Conservation (phyloP, 805 yeast genomes). For the Ogataea populi-albae region DNA sequence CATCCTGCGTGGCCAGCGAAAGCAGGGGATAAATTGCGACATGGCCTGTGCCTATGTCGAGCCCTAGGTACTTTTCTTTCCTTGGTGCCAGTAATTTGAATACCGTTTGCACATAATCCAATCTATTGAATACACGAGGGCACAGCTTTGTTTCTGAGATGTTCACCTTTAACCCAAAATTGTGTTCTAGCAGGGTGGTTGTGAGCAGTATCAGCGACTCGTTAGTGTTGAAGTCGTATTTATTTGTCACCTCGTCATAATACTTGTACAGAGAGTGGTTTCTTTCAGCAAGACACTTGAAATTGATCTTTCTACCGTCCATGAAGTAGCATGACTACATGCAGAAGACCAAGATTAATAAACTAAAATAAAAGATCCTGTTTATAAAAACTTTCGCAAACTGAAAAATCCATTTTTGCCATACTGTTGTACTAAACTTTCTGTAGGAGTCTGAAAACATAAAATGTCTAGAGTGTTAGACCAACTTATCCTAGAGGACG, state of each 20-base stretch:
- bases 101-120: slow-evolving; percentile 28
- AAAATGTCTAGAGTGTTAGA: slow-evolving; percentile 53
- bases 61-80: slow-evolving; percentile 18
- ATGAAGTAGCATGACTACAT: slow-evolving; percentile 1
- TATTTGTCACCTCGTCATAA: slow-evolving; percentile 5
- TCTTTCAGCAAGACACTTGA: slow-evolving; percentile 10
- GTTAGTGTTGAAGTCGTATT: slow-evolving; percentile 24
- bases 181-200: slow-evolving; percentile 13
- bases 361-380: slow-evolving; percentile 4
- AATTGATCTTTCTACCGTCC: too few species aligned
- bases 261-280: slow-evolving; percentile 19
- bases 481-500: slow-evolving; percentile 74
- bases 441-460: neutral
- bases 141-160: slow-evolving; percentile 25
- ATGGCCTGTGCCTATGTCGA: slow-evolving; percentile 53
- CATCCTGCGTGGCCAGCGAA: slow-evolving; percentile 21
- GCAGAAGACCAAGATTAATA: neutral
- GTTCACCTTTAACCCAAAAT: slow-evolving; percentile 17
- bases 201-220: slow-evolving; percentile 24
- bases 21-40: slow-evolving; percentile 46
- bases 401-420: too few species aligned
- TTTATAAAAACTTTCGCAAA: too few species aligned
- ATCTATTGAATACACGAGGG: slow-evolving; percentile 32
- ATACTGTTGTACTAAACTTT: too few species aligned
- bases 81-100: slow-evolving; percentile 6